Evolutionary conservation across 106 monocot genomes (phyloP).

Genomic region (Dendrobium chrysotoxum): DNA sequence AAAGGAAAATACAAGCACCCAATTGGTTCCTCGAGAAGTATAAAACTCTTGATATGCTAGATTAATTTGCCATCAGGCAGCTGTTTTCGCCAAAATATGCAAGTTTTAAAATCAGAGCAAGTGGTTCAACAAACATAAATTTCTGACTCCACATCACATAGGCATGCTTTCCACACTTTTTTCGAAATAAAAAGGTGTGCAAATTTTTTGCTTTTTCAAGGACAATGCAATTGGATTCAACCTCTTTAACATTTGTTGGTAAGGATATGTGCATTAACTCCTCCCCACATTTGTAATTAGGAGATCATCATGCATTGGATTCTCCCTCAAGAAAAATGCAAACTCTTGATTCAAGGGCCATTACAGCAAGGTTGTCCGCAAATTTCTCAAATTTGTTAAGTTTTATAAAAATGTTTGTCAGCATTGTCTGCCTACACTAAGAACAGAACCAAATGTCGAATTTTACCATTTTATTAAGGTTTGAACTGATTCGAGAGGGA

Average conservation of each 20-base stretch:
- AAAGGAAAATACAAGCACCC: too few species aligned
- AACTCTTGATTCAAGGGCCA: neutral
- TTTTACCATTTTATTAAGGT: too few species aligned
- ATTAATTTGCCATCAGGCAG: too few species aligned
- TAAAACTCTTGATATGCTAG: too few species aligned
- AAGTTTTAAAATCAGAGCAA: too few species aligned
- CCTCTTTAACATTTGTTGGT: neutral
- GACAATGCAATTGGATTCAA: neutral
- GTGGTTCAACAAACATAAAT: too few species aligned
- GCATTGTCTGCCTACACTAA: too few species aligned
- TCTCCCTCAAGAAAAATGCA: neutral
- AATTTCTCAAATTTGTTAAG: neutral
- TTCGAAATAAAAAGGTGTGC: neutral
- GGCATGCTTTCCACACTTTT: neutral
- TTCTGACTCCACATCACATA: too few species aligned
- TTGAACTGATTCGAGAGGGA: too few species aligned
- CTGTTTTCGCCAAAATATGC: too few species aligned
- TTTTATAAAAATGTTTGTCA: neutral
- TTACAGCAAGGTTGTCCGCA: neutral
- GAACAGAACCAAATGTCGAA: too few species aligned
- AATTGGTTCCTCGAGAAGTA: too few species aligned
- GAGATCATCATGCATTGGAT: neutral
- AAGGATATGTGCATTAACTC: neutral
- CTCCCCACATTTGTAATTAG: neutral
- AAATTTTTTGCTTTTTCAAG: neutral